A percentile compares a stretch with the other conserved stretches of the same genome.
phyloP scores from a whole-genome alignment of 163 green algal genomes.

The Scenedesmus sp. region DNA sequence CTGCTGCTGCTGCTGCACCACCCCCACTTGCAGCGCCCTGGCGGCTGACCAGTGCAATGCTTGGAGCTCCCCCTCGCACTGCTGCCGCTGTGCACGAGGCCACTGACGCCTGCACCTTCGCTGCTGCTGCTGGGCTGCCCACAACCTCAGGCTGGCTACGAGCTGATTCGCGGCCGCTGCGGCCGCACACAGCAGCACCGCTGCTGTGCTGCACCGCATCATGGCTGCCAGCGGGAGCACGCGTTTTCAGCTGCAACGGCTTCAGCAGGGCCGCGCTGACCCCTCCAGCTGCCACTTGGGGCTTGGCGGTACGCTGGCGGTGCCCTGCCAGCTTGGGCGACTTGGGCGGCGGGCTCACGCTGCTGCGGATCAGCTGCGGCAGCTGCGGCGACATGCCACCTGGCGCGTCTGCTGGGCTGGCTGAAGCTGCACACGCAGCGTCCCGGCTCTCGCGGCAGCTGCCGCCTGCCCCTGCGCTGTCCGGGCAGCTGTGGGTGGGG shows the following conservation, averaged over 20 bases:
- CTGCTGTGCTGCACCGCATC: background rate
- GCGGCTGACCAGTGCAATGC: background rate
- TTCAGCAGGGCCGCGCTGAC: background rate
- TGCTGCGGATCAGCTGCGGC: conserved; percentile 8
- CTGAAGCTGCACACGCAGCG: background rate
- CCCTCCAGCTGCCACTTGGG: background rate
- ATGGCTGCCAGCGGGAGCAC: background rate
- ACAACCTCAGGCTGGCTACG: background rate
- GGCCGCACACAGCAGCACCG: background rate
- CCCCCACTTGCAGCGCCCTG: background rate
- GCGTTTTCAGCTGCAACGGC: background rate
- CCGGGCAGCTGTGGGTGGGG: background rate
- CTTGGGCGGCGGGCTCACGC: background rate
- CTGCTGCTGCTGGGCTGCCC: background rate
- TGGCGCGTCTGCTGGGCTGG: background rate
- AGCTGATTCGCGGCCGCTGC: background rate
- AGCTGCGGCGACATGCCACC: background rate
- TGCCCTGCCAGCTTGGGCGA: background rate
- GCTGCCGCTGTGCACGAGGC: background rate
- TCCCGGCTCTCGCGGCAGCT: background rate
- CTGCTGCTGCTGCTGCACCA: background rate
- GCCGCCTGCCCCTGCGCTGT: background rate
- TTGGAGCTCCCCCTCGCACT: background rate
- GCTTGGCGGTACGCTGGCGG: background rate
- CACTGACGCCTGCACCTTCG: background rate